phyloP scores from a whole-genome alignment of 2,329 filamentous ascomycete genomes.

The Aaosphaeria pasadenensis region DNA sequence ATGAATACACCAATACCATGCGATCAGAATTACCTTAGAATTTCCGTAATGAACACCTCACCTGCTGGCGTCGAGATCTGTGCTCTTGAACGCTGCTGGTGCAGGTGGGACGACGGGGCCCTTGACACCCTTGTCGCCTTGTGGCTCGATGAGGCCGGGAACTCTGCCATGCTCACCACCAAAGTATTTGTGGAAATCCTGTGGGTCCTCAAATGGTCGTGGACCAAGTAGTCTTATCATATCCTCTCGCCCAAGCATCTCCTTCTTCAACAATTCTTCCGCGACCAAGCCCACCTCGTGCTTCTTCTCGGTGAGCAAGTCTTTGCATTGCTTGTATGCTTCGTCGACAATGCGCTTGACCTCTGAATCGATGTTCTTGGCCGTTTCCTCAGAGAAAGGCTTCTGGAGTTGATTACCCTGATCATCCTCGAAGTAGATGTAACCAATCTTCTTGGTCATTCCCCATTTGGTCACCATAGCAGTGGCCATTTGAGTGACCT shows the following conservation, averaged over 20 bases:
- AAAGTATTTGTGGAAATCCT: conserved; percentile 96
- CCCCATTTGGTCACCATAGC: conserved; percentile 99
- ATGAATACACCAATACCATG: no score
- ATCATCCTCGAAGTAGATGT: conserved; percentile 83
- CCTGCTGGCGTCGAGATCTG: conserved; percentile 5
- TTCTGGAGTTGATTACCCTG: conserved; percentile 81
- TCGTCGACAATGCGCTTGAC: conserved; percentile 88
- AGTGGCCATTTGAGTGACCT: conserved; percentile 92
- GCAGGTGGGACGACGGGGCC: conserved; percentile 32
- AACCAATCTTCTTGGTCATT: conserved; percentile 93
- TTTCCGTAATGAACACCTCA: not conserved
- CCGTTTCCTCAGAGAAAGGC: conserved; percentile 93
- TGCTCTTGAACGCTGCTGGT: conserved; percentile 16
- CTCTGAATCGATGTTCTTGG: conserved; percentile 86
- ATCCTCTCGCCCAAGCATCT: conserved; percentile 87
- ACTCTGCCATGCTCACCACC: conserved; percentile 37
- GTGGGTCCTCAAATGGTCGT: conserved; percentile 77
- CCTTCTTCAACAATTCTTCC: conserved; percentile 88
- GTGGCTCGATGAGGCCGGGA: conserved; percentile 30
- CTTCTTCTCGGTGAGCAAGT: conserved; percentile 82
- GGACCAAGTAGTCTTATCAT: conserved; percentile 84
- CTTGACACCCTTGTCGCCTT: conserved; percentile 30
- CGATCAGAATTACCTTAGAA: no score
- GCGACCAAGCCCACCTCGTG: conserved; percentile 83
- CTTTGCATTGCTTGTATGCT: conserved; percentile 86